Base-by-base conservation (phyloP, 2,329 filamentous ascomycete genomes). In the Trichocomaceae sp. region DNA sequence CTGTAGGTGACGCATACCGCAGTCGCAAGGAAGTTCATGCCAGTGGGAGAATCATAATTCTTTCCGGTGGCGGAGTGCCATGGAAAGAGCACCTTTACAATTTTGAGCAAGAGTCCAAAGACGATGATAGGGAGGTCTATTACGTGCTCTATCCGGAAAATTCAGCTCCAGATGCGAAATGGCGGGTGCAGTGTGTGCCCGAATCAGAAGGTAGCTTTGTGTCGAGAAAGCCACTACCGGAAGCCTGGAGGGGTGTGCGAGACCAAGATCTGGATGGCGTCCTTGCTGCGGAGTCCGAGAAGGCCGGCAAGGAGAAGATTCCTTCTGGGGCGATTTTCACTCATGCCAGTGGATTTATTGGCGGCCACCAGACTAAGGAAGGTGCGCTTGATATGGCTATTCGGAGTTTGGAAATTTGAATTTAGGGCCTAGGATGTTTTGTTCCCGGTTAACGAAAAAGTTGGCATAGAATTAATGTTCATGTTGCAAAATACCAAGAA, bases 81-180 rank as follows among this genome's bases (percentile, higher is more conserved):
- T 97, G 93, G 93, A 93, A 95, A 71, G 92, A 97, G 66, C 93
- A 99, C 71, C 80, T 99, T 17, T 97, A 96, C 75, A 84, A 81
- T 17, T 81, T 97, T 26, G 93, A 99, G 74, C 79, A 79, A 63
- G 79, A 85, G 66, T 64, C 65, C 7, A 61, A 57, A 12, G 70
- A 67, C 8, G 70, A 70, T 54, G 15, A 47, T 29, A 47, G 55
- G 20, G 72, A 83, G 41, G 84, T 92, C 3, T 78, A 91, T 50
- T 97, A 96, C 67, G 91, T 96, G 13, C 77, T 97, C 23, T 97
- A 97, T 73, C 87, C 90, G 0, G 92, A 99, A 77, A 88, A 83
- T 66, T 81, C 84, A 26, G 79, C 81, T 45, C 82, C 84, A 46
- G 86, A 82, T 60, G 80, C 86, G 66, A 95, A 93, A 75, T 97